Evolutionary conservation across 805 yeast genomes (phyloP), one percentile per base, ranked within the genome.

Genomic region (Kodamaea fukazawae): DNA sequence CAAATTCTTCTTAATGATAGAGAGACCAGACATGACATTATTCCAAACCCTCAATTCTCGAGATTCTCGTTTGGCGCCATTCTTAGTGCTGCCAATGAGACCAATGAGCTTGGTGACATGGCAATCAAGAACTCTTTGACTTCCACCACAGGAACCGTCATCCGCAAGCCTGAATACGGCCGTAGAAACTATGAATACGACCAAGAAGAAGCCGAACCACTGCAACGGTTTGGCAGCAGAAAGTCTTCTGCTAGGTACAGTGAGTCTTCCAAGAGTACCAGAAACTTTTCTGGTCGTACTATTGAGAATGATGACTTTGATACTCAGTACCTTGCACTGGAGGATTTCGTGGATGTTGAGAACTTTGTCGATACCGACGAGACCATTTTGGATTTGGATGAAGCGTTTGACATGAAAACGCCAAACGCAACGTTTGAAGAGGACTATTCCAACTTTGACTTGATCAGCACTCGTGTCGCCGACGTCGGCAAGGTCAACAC

Each of bases 11-110:
- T 44, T 16, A 40, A 40, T 32, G 44, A 42, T 25, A 42, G 42
- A 25, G 27, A 20, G 27, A 20, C 23, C 7, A 20, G 23, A 20
- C 4, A 29, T 13, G 40, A 34, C 22, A 35, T 54, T 29, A 62
- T 67, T 27, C 75, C 75, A 5, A 69, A 70, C 37, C 73, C 73
- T 8, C 50, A 68, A 26, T 70, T 70, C 40, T 70, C 75, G 0
- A 55, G 64, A 27, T 57, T 70, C 37, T 67, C 75, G 0, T 65
- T 70, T 49, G 66, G 67, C 36, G 72, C 69, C 2, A 49, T 68
- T 16, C 42, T 47, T 14, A 32, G 35, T 7, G 27, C 28, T 10
- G 35, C 30, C 15, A 13, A 29, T 14, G 40, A 35, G 13, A 38
- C 38, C 42, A 40, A 42, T 18, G 46, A 41, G 15, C 34, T 17